A percentile compares a stretch with the other conserved stretches of the same genome.
phyloP scores from a whole-genome alignment of 169 alveolate species.

The Plasmodium malariae region DNA sequence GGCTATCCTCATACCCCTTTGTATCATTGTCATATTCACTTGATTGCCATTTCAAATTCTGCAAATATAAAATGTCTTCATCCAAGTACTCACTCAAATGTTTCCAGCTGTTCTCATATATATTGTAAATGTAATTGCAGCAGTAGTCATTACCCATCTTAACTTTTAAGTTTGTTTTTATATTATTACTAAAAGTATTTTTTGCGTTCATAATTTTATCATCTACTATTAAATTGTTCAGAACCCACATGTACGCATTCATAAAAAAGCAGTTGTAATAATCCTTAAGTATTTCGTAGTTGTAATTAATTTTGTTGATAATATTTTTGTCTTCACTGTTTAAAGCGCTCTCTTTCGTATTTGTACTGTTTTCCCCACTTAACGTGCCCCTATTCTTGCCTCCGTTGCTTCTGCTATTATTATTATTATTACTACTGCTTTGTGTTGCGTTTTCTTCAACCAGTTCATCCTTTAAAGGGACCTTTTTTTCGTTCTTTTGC shows the following conservation, averaged over 20 bases:
- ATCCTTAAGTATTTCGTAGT: conserved; percentile 92
- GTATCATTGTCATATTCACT: conserved; percentile 4
- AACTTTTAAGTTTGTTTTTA: conserved; percentile 75
- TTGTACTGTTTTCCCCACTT: background rate
- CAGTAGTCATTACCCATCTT: conserved; percentile 75
- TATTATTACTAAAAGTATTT: conserved; percentile 82
- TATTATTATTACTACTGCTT: background rate
- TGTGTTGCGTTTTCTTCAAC: background rate
- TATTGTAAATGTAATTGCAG: conserved; percentile 50
- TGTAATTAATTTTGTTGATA: conserved; percentile 55
- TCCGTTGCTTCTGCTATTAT: background rate
- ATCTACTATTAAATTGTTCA: conserved; percentile 94
- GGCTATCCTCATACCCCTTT: background rate
- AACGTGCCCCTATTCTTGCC: background rate
- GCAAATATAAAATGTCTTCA: conserved; percentile 56
- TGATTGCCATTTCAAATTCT: conserved; percentile 38
- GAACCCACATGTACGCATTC: conserved; percentile 96
- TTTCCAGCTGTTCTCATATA: conserved; percentile 70
- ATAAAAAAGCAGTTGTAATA: conserved; percentile 94
- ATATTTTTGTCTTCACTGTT: conserved; percentile 54
- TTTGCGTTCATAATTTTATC: conserved; percentile 89
- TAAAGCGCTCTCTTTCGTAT: background rate
- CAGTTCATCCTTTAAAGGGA: background rate
- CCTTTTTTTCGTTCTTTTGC: background rate
- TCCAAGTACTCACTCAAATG: conserved; percentile 66